Conservation (phyloP, 257 asterid species). For the Nyctanthes arbortristis region DNA sequence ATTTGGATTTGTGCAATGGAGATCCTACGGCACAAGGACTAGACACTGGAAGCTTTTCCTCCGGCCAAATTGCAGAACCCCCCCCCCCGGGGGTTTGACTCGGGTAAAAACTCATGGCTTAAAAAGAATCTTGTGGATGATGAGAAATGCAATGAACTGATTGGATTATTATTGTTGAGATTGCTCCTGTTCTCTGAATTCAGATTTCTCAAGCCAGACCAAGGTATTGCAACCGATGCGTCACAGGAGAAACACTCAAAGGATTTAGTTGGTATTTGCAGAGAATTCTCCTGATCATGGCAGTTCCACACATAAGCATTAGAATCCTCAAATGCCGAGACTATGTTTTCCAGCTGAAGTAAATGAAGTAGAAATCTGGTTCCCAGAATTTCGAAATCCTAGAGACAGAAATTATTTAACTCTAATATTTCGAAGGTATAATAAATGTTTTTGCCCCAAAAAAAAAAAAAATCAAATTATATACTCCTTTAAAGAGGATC, state of each 20-base stretch:
- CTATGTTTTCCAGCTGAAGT: constrained; percentile 70
- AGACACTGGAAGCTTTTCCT: constrained; percentile 52
- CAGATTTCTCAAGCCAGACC: constrained; percentile 60
- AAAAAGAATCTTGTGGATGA: constrained; percentile 55
- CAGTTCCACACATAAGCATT: constrained; percentile 73
- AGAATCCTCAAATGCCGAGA: constrained; percentile 79
- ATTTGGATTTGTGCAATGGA: constrained; percentile 36
- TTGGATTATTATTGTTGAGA: constrained; percentile 23
- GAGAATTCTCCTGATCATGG: constrained; percentile 24
- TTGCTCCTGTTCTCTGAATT: constrained; percentile 24
- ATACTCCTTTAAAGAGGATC: too few relatives aligned
- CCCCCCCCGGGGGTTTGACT: constrained; percentile 38
- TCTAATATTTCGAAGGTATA: too few relatives aligned
- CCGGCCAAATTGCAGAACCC: constrained; percentile 64
- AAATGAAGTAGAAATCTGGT: constrained; percentile 61
- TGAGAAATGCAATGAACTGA: constrained; percentile 47
- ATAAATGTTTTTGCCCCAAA: too few relatives aligned
- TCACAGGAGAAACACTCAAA: constrained; percentile 67
- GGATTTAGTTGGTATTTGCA: constrained; percentile 45
- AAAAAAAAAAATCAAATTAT: too few relatives aligned
- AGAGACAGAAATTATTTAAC: too few relatives aligned
- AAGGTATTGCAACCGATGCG: constrained; percentile 78
- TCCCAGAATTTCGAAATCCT: constrained; percentile 70
- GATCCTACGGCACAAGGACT: constrained; percentile 22
- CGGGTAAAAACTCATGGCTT: constrained; percentile 50